phyloP scores from a whole-genome alignment of 2,329 filamentous ascomycete genomes.

The Rhinocladiella similis region DNA sequence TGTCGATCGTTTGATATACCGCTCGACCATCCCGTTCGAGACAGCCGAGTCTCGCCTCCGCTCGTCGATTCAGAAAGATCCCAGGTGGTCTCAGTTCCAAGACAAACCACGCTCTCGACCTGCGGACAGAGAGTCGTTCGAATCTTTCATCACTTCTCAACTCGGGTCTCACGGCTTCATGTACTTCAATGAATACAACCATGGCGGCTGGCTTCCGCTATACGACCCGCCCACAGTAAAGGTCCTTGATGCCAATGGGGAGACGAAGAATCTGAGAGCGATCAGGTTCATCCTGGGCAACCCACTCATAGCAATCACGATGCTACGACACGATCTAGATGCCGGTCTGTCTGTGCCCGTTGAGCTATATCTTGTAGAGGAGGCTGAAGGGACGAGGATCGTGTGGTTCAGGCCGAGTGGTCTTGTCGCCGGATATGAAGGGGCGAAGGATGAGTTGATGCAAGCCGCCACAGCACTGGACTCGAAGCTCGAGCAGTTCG shows the following conservation, averaged over 20 bases:
- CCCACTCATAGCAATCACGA: conserved; percentile 17
- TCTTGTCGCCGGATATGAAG: conserved; percentile 16
- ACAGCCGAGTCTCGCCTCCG: conserved; percentile 11
- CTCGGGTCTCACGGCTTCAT: conserved; percentile 18
- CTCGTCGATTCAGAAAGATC: conserved; percentile 10
- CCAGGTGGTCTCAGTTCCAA: neutral
- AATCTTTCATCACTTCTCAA: conserved; percentile 1
- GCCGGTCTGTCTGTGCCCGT: conserved; percentile 19
- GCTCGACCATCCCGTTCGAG: conserved; percentile 6
- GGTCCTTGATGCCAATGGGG: neutral
- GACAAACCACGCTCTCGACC: neutral
- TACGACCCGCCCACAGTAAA: conserved; percentile 10
- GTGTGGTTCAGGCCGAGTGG: conserved; percentile 12
- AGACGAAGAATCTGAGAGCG: conserved; percentile 3
- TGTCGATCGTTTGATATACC: conserved; percentile 10
- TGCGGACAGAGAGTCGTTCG: conserved; percentile 3
- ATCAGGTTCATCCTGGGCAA: conserved; percentile 18
- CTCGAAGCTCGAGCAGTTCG: conserved; percentile 10
- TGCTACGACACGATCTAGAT: conserved; percentile 17
- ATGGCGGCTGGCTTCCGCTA: conserved; percentile 13
- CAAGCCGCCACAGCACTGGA: conserved; percentile 13
- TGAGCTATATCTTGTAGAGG: conserved; percentile 18
- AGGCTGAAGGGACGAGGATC: conserved; percentile 8
- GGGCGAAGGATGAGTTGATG: conserved; percentile 13
- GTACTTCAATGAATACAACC: conserved; percentile 22